Percentiles rank a stretch among this genome's conserved stretches.
phyloP scores from a whole-genome alignment of 371 early-diverging fungal species.

The Blakeslea trispora region DNA sequence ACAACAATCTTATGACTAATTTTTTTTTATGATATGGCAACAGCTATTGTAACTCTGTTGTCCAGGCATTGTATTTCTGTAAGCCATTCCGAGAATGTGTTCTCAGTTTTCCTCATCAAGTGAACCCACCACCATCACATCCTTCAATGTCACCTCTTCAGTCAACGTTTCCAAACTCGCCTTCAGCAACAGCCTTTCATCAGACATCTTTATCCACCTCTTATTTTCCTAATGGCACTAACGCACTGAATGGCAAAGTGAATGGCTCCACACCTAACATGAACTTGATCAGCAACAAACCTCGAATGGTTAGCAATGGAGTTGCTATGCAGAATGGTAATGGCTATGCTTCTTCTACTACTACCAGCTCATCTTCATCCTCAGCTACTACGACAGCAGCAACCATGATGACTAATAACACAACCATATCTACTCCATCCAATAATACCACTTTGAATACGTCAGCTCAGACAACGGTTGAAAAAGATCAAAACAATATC shows the following conservation, averaged over 20 bases:
- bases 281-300: too few relatives aligned
- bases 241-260: too few relatives aligned
- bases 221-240: too few relatives aligned
- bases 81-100: conserved; percentile 94
- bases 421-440: background rate
- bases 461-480: conserved; percentile 16
- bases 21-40: background rate
- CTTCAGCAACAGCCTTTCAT: background rate
- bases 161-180: conserved; percentile 9
- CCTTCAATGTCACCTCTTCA: conserved; percentile 7
- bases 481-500: conserved; percentile 47
- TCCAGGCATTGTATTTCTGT: conserved; percentile 96
- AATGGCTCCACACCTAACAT: too few relatives aligned
- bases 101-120: conserved; percentile 62
- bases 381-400: conserved; percentile 28
- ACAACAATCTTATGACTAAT: too few relatives aligned
- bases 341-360: conserved; percentile 28
- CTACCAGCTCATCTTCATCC: conserved; percentile 34
- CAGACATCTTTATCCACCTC: background rate
- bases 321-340: background rate
- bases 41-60: conserved; percentile 95
- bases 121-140: conserved; percentile 6
- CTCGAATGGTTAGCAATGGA: too few relatives aligned
- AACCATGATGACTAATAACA: conserved; percentile 4
- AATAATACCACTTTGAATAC: conserved; percentile 6